These are phyloP conservation scores for Uromyces viciae-fabae DNA, from an alignment of 1,284 basidiomycete genomes.

Conservation along the genomic window DNA sequence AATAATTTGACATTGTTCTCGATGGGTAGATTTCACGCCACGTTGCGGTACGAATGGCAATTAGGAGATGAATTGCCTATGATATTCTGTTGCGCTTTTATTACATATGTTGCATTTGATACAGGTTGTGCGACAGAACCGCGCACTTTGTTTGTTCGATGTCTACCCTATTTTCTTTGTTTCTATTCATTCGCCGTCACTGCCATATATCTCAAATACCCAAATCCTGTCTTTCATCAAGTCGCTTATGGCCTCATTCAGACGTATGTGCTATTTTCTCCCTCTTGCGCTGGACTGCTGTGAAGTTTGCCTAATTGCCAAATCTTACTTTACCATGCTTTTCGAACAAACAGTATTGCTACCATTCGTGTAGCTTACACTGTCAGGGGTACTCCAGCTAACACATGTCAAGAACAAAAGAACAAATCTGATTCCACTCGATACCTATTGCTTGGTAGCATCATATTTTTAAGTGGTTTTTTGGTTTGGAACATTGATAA, in stretches of 20 bases:
- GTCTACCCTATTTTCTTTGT: constrained; percentile 46
- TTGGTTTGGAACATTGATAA: constrained; percentile 61
- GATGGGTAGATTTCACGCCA: constrained; percentile 53
- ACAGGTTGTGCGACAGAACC: constrained; percentile 45
- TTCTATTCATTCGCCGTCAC: constrained; percentile 47
- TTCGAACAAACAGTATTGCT: constrained; percentile 49
- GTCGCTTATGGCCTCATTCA: constrained; percentile 59
- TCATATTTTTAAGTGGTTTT: constrained; percentile 56
- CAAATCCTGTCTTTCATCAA: constrained; percentile 61
- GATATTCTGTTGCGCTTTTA: constrained; percentile 52
- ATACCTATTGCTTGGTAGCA: constrained; percentile 47
- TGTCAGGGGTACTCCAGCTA: constrained; percentile 46
- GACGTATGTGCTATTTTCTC: constrained; percentile 47
- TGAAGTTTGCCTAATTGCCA: constrained; percentile 48
- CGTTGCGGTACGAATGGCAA: constrained; percentile 52
- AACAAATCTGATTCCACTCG: constrained; percentile 34
- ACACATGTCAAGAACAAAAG: constrained; percentile 24
- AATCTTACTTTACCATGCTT: constrained; percentile 56
- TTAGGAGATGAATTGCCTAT: constrained; percentile 54
- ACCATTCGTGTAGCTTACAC: constrained; percentile 23
- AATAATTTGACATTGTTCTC: not conserved
- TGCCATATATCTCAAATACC: constrained; percentile 53
- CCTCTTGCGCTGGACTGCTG: constrained; percentile 44
- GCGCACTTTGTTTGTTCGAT: constrained; percentile 42
- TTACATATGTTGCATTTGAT: constrained; percentile 52